Percentiles rank a stretch among this genome's conserved stretches.
Conservation (phyloP, 257 asterid genomes). For the Solanum chmielewskii region DNA sequence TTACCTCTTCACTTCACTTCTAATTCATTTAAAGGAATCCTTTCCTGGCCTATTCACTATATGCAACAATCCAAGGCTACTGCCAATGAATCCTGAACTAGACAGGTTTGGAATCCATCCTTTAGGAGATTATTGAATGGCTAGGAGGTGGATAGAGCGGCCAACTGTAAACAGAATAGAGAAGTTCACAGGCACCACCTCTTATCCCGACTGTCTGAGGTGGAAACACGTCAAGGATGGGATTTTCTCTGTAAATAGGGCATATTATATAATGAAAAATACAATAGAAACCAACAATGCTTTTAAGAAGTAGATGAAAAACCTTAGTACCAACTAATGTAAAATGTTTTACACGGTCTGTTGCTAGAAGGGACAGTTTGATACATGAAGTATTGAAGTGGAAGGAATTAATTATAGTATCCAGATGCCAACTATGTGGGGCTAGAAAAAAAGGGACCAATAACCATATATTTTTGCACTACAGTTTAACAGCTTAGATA, state of each 20-base stretch:
- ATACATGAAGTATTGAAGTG: background rate
- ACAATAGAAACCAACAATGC: background rate
- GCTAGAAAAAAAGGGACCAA: background rate
- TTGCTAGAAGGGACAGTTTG: background rate
- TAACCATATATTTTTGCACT: background rate
- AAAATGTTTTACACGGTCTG: background rate
- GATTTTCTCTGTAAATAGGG: background rate
- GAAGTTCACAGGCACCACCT: background rate
- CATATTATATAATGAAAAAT: background rate
- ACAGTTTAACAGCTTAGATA: background rate
- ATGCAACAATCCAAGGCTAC: background rate
- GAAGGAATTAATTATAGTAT: background rate
- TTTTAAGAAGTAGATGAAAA: background rate
- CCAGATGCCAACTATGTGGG: background rate
- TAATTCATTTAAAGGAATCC: background rate
- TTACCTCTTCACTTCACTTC: background rate
- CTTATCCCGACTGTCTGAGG: background rate
- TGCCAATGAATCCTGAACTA: background rate
- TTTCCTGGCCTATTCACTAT: background rate
- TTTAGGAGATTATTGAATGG: background rate
- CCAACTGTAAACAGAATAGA: background rate
- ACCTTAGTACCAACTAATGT: background rate
- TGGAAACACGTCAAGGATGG: background rate
- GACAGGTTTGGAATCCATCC: background rate
- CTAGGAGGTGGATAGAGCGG: background rate